Conservation (phyloP, 2,329 filamentous ascomycete genomes). For the Sphaerulina populicola region DNA sequence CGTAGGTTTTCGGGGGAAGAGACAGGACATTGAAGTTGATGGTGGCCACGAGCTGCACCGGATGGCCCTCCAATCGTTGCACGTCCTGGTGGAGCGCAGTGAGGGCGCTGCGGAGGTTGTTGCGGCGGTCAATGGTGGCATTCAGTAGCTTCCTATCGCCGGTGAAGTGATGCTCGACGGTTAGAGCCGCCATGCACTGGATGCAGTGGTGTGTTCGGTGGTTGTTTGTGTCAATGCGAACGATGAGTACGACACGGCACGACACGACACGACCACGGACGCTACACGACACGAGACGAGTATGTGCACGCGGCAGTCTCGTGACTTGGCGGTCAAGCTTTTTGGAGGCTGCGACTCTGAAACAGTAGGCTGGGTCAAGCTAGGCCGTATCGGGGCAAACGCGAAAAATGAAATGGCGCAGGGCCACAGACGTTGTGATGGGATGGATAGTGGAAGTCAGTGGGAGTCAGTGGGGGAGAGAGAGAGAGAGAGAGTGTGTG, state of each 20-base stretch:
- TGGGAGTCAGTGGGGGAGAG: too few species aligned
- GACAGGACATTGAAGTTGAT: conserved; percentile 21
- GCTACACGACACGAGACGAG: not conserved
- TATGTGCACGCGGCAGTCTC: not conserved
- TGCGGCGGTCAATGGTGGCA: conserved; percentile 18
- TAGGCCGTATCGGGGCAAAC: too few species aligned
- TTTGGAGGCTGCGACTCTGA: too few species aligned
- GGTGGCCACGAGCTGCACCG: conserved; percentile 20
- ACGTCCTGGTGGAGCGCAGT: conserved; percentile 19
- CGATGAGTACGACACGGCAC: too few species aligned
- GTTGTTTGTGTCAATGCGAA: not conserved
- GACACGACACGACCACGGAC: not conserved
- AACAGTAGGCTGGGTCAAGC: too few species aligned
- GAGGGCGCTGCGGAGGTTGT: conserved; percentile 20
- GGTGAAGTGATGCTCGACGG: conserved; percentile 22
- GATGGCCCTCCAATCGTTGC: conserved; percentile 13
- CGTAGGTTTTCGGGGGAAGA: conserved; percentile 16
- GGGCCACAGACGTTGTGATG: too few species aligned
- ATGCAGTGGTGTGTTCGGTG: too few species aligned
- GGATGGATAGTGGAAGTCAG: too few species aligned
- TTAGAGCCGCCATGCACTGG: conserved; percentile 1
- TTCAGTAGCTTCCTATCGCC: conserved; percentile 23
- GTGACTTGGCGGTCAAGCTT: not conserved
- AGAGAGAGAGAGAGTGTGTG: not conserved
- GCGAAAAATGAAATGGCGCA: too few species aligned